These are phyloP conservation scores for Albugo laibachii DNA, from an alignment of 352 stramenopile genomes.

Conservation along the genomic window DNA sequence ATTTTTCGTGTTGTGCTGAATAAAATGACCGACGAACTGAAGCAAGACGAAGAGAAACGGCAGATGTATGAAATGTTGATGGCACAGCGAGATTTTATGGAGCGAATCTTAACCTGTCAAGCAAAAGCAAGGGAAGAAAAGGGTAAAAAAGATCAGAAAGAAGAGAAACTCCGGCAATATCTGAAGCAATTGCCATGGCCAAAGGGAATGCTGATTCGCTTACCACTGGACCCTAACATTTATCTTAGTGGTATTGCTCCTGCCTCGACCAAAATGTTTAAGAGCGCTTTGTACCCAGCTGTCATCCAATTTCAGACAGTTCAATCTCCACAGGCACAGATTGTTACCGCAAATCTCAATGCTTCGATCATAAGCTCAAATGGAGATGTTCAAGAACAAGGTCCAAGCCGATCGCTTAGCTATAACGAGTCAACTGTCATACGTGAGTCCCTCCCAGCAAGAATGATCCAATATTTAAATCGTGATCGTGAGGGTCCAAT, in stretches of 20 bases:
- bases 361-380: slow-evolving; percentile 1
- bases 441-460: slow-evolving; percentile 49
- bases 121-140: slow-evolving; percentile 82
- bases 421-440: slow-evolving; percentile 13
- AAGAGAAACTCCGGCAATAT: slow-evolving; percentile 81
- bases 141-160: slow-evolving; percentile 91
- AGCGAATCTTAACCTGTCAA: slow-evolving; percentile 85
- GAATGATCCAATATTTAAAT: slow-evolving; percentile 59
- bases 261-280: slow-evolving; percentile 92
- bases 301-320: slow-evolving; percentile 90
- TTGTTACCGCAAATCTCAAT: not conserved
- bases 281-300: slow-evolving; percentile 93
- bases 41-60: slow-evolving; percentile 78
- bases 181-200: slow-evolving; percentile 76
- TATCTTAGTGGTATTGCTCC: slow-evolving; percentile 80
- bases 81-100: slow-evolving; percentile 88
- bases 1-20: slow-evolving; percentile 64
- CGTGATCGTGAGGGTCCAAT: slow-evolving; percentile 64
- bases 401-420: slow-evolving; percentile 10
- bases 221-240: slow-evolving; percentile 74
- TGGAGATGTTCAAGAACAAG: slow-evolving; percentile 6
- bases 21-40: slow-evolving; percentile 88
- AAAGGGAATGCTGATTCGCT: slow-evolving; percentile 54
- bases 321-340: slow-evolving; percentile 19
- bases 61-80: slow-evolving; percentile 83